These are phyloP conservation scores for Cynanchum wilfordii DNA, from an alignment of 257 asterid species.

Conservation along the genomic window DNA sequence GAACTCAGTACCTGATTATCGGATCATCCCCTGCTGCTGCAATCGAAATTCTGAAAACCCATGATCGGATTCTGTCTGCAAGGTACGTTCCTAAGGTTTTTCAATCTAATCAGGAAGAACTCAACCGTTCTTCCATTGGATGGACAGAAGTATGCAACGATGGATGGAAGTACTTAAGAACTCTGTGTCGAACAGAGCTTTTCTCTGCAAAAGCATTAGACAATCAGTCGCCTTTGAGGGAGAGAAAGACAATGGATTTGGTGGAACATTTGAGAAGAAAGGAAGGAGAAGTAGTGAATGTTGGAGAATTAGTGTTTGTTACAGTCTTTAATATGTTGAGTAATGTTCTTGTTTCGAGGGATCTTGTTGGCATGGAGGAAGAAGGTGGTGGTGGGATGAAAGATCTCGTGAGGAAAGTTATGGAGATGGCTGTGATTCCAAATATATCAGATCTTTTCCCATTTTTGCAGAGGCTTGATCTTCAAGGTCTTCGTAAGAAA, in stretches of 20 bases:
- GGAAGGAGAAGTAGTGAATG: constrained; percentile 22
- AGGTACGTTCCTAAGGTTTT: constrained; percentile 25
- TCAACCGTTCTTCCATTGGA: constrained; percentile 23
- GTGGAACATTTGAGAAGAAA: constrained; percentile 29
- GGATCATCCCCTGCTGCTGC: constrained; percentile 47
- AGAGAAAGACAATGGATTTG: constrained; percentile 29
- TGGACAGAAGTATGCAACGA: constrained; percentile 28
- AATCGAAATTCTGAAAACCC: constrained; percentile 27
- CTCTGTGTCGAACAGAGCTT: constrained; percentile 32
- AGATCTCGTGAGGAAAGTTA: constrained; percentile 17
- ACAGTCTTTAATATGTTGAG: constrained; percentile 35
- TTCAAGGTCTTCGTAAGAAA: constrained; percentile 37
- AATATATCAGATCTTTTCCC: constrained; percentile 45
- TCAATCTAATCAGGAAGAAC: constrained; percentile 16
- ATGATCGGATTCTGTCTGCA: constrained; percentile 29
- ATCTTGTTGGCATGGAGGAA: constrained; percentile 26
- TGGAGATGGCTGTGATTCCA: constrained; percentile 18
- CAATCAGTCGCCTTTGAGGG: constrained; percentile 19
- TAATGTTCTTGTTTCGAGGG: constrained; percentile 28
- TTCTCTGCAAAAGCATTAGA: constrained; percentile 33
- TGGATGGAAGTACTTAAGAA: constrained; percentile 26
- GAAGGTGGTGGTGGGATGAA: constrained; percentile 22
- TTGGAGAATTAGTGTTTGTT: constrained; percentile 27
- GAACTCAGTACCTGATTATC: constrained; percentile 28
- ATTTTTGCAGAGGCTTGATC: constrained; percentile 26